Conservation (phyloP, 345 rosid species). For the Ceriops tagal region DNA sequence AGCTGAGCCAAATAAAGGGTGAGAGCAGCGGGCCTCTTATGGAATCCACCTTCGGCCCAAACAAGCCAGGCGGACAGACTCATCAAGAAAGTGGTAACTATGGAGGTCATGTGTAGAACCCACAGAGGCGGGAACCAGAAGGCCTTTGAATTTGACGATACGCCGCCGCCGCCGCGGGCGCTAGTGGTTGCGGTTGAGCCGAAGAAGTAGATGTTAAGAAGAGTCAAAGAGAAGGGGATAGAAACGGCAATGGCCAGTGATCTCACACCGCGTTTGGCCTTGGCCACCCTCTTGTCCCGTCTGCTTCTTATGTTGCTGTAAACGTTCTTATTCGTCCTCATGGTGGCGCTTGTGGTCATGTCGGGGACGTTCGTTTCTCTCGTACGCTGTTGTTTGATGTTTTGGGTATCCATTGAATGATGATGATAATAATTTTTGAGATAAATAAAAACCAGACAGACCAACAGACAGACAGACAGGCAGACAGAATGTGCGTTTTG, state of each 20-base stretch:
- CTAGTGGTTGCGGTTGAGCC: conserved; percentile 31
- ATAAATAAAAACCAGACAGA: not conserved
- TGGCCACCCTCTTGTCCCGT: conserved; percentile 39
- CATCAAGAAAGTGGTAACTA: conserved; percentile 54
- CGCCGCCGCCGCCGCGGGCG: conserved; percentile 7
- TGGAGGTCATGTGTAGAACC: conserved; percentile 50
- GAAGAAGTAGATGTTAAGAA: conserved; percentile 44
- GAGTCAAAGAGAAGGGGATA: conserved; percentile 57
- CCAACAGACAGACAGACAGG: not conserved
- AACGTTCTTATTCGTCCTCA: conserved; percentile 14
- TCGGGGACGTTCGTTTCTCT: conserved; percentile 24
- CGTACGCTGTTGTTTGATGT: conserved; percentile 49
- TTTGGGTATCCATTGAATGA: conserved; percentile 51
- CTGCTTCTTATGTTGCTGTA: conserved; percentile 11
- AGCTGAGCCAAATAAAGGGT: conserved; percentile 56
- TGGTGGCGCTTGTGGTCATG: conserved; percentile 14
- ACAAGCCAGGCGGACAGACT: conserved; percentile 85
- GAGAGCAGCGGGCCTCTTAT: conserved; percentile 46
- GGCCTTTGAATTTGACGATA: conserved; percentile 20
- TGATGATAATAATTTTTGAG: not conserved
- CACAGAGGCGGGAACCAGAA: conserved; percentile 65
- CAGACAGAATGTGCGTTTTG: conserved; percentile 1
- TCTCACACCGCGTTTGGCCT: conserved; percentile 74
- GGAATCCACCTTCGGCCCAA: conserved; percentile 92
- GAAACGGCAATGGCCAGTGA: conserved; percentile 58